Base-by-base conservation (phyloP, 306 rosid species). In the Cicer cuneatum region DNA sequence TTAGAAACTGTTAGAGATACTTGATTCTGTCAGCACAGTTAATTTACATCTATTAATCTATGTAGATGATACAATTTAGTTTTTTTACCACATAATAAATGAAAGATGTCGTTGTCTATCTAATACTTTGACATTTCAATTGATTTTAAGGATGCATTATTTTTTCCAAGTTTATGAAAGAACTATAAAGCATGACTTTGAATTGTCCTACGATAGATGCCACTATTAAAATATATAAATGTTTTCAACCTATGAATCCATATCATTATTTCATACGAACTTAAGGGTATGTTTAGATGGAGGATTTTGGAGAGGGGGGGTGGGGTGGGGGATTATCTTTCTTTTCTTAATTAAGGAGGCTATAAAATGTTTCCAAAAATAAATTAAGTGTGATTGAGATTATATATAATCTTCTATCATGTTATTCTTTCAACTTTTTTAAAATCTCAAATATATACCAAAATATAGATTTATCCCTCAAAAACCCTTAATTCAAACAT, bases 141-240 rank as follows among this genome's bases (percentile, higher is more conserved):
- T 52, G 80, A 59, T 58, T 19, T 76, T 72, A 53, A 41, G 56
- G 71, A 29, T 73, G 41, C 4, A 52, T 48, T 43, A 52, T 58
- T n/a, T 72, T 40, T 62, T 16, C 5, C 42, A 42, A 38, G 38
- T 60, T 33, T 38, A 73, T 56, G 29, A 77, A 11, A 40, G 54
- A 53, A 68, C 56, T 24, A 45, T 37, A 41, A 37, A n/a, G 11
- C 39, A 4, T 65, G 10, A 35, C 48, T 72, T 75, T 49, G 46
- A 60, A 8, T 46, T 80, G 5, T 54, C 48, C 61, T 10, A 56
- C 16, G 10, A 43, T 13, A 11, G 8, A 56, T 9, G 6, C n/a
- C 66, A n/a, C 63, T 48, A 24, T 57, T 61, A 67, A 80, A 76
- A 41, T 19, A 29, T 54, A 18, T 16, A 33, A 29, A 19, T 64